phyloP scores from a whole-genome alignment of 257 asterid species.

The Solanum gracilifrons region DNA sequence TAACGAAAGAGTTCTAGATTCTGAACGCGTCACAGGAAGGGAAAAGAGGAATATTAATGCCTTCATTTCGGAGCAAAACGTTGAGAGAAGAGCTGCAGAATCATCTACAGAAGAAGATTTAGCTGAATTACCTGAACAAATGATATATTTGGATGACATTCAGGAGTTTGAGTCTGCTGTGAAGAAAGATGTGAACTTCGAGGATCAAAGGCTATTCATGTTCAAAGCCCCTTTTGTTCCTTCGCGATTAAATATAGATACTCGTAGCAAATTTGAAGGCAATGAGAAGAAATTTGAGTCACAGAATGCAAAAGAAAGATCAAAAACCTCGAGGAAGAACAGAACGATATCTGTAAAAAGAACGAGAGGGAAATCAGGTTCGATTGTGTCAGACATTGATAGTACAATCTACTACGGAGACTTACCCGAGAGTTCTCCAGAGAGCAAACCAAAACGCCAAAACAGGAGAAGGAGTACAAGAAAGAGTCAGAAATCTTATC shows the following conservation, averaged over 20 bases:
- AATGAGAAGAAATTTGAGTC: background rate
- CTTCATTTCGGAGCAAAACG: background rate
- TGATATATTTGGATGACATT: constrained; percentile 49
- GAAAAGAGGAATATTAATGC: background rate
- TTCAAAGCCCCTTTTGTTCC: constrained; percentile 31
- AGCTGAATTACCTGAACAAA: constrained; percentile 24
- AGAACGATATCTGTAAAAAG: constrained; percentile 15
- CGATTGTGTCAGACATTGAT: constrained; percentile 16
- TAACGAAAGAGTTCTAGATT: background rate
- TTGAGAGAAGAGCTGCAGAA: background rate
- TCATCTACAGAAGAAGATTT: constrained; percentile 34
- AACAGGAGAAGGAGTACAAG: constrained; percentile 5
- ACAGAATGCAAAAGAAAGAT: background rate
- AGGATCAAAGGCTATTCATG: constrained; percentile 59
- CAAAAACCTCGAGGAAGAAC: constrained; percentile 5
- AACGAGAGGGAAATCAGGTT: constrained; percentile 26
- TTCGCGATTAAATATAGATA: background rate
- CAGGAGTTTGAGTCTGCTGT: constrained; percentile 43
- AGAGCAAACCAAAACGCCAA: constrained; percentile 4
- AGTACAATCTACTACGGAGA: constrained; percentile 34
- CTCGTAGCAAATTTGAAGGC: background rate
- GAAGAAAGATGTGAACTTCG: constrained; percentile 18
- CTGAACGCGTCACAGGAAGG: background rate
- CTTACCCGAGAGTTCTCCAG: constrained; percentile 1
- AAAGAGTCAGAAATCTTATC: background rate